Conservation (phyloP, 371 early-diverging fungal species). For the Rhizopus arrhizus region DNA sequence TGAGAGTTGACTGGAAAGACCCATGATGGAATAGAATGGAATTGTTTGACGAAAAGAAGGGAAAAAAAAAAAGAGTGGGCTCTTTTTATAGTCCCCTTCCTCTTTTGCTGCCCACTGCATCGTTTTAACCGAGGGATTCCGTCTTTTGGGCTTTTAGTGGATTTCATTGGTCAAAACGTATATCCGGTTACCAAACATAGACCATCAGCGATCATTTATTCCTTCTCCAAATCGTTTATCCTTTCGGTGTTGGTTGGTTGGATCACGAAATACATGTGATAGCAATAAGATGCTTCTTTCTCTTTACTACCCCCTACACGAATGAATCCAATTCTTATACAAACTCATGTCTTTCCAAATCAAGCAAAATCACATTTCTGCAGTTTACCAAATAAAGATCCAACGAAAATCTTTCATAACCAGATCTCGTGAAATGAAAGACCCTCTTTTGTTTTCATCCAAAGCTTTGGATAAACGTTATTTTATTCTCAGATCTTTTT, state of each 20-base stretch:
- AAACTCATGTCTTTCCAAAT: too few species aligned
- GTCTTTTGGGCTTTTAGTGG: background rate
- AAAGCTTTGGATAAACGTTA: too few species aligned
- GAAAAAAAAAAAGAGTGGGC: background rate
- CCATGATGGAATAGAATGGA: slow-evolving; percentile 11
- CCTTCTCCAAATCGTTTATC: slow-evolving; percentile 4
- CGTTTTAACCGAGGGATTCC: slow-evolving; percentile 7
- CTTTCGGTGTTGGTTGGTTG: background rate
- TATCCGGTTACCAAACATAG: slow-evolving; percentile 2
- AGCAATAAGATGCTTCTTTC: too few species aligned
- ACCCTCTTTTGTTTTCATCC: too few species aligned
- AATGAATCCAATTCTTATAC: background rate
- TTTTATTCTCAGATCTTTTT: too few species aligned
- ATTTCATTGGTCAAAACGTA: background rate
- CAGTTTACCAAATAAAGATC: too few species aligned
- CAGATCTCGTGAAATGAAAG: too few species aligned
- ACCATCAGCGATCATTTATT: background rate
- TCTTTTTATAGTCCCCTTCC: background rate
- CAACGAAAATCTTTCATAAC: too few species aligned
- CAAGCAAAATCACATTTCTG: too few species aligned
- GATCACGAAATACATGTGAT: background rate
- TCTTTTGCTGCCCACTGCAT: background rate
- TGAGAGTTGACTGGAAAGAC: slow-evolving; percentile 17
- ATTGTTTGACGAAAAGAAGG: background rate
- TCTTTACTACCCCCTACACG: background rate